These are phyloP conservation scores for Triangularia setosa DNA, from an alignment of 2,329 filamentous ascomycete genomes.

Conservation along the genomic window DNA sequence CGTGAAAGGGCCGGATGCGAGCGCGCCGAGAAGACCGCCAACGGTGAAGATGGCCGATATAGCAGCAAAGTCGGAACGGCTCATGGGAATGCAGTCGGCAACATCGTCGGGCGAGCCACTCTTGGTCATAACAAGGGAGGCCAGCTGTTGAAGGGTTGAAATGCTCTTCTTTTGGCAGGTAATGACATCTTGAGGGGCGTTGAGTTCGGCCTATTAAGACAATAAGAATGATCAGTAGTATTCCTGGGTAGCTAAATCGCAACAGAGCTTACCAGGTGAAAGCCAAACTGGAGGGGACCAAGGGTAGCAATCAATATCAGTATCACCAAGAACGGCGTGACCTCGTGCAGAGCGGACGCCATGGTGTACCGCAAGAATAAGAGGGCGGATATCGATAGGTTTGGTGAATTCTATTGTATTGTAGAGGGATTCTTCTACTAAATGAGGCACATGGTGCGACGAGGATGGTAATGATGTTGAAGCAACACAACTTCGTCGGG, in stretches of 20 bases:
- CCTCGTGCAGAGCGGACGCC: conserved; percentile 32
- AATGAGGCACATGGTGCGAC: not conserved
- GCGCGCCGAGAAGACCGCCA: conserved; percentile 79
- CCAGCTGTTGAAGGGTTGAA: conserved; percentile 25
- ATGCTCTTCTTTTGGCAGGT: conserved; percentile 66
- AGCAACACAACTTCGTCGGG: not conserved
- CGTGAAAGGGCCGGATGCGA: conserved; percentile 74
- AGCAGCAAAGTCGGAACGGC: conserved; percentile 72
- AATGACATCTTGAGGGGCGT: conserved; percentile 90
- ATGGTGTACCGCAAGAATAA: conserved; percentile 14
- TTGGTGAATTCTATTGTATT: not conserved
- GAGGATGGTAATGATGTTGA: conserved; percentile 4
- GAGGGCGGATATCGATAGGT: not conserved
- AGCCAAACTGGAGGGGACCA: conserved; percentile 90
- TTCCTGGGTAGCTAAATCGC: not conserved
- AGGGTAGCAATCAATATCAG: conserved; percentile 73
- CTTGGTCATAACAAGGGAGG: conserved; percentile 27
- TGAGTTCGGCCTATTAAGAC: conserved; percentile 72
- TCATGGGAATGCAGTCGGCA: conserved; percentile 89
- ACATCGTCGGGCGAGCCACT: conserved; percentile 30
- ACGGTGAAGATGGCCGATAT: conserved; percentile 89
- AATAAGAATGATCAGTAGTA: conserved; percentile 13
- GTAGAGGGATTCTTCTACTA: not conserved
- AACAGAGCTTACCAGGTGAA: conserved; percentile 66
- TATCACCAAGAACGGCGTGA: conserved; percentile 75